Conservation (phyloP, 1,139 yeast species). For the Zygoascus sp. region DNA sequence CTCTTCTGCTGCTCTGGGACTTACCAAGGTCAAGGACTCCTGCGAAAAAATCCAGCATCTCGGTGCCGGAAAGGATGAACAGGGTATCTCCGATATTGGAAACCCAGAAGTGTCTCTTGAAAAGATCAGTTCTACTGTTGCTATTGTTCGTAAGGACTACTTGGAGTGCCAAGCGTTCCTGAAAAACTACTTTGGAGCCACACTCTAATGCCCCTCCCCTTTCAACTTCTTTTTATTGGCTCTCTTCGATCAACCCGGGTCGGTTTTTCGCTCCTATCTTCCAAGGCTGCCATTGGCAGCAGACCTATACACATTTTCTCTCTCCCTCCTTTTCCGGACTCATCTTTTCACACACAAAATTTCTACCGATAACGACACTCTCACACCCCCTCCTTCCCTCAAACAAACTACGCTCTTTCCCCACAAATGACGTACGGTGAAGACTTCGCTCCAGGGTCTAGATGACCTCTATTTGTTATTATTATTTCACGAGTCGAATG, state of each 20-base stretch:
- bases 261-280: too few relatives aligned
- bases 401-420: too few relatives aligned
- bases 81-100: slow-evolving; percentile 32
- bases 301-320: not conserved
- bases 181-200: slow-evolving; percentile 19
- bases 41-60: slow-evolving; percentile 93
- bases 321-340: not conserved
- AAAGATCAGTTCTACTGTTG: slow-evolving; percentile 27
- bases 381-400: not conserved
- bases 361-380: not conserved
- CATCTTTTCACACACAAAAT: not conserved
- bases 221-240: too few relatives aligned
- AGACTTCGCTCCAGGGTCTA: too few relatives aligned
- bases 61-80: slow-evolving; percentile 51
- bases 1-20: slow-evolving; percentile 90
- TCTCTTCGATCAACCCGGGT: too few relatives aligned
- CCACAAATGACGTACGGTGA: too few relatives aligned
- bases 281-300: too few relatives aligned
- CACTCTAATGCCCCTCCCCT: not conserved
- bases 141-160: slow-evolving; percentile 34
- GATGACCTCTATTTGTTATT: not conserved
- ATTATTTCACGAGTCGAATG: not conserved
- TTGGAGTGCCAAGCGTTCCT: slow-evolving; percentile 31
- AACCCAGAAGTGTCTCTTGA: slow-evolving; percentile 29
- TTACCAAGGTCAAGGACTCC: slow-evolving; percentile 71